These are phyloP conservation scores for Claviceps humidiphila DNA, from an alignment of 2,329 filamentous ascomycete genomes.

Conservation along the genomic window DNA sequence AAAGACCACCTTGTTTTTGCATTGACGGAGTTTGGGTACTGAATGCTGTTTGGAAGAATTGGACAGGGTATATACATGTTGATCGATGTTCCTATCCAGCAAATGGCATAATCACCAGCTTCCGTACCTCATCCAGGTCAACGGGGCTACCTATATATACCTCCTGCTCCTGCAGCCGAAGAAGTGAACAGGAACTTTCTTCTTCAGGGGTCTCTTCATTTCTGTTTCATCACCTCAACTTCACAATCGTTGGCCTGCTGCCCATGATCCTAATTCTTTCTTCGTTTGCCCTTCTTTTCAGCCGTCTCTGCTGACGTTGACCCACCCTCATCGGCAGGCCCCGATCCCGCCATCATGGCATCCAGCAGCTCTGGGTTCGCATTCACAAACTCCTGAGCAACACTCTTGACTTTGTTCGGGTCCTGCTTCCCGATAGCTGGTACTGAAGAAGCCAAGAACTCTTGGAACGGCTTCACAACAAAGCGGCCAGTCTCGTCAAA, in stretches of 20 bases:
- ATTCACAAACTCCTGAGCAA: slow-evolving; percentile 23
- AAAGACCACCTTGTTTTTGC: not conserved
- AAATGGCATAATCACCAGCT: not conserved
- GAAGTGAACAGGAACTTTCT: not conserved
- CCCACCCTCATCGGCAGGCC: slow-evolving; percentile 16
- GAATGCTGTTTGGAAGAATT: not conserved
- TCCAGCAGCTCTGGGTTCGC: slow-evolving; percentile 35
- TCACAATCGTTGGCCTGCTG: not conserved
- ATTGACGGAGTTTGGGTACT: not conserved
- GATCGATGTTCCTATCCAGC: not conserved
- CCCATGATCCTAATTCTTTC: slow-evolving; percentile 24
- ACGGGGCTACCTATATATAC: not conserved
- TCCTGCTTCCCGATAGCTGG: slow-evolving; percentile 54
- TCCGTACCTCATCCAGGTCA: not conserved
- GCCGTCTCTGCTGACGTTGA: slow-evolving; percentile 20
- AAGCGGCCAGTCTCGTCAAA: slow-evolving; percentile 64
- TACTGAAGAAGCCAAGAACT: slow-evolving; percentile 57
- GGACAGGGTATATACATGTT: not conserved
- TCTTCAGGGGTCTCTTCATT: not conserved
- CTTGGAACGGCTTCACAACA: slow-evolving; percentile 63
- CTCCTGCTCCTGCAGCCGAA: not conserved
- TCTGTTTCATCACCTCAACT: not conserved
- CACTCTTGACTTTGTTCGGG: slow-evolving; percentile 37
- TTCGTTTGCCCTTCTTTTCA: slow-evolving; percentile 31
- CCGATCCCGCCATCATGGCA: slow-evolving; percentile 24